A percentile compares a stretch with the other conserved stretches of the same genome.
Conservation (phyloP, 2,329 filamentous ascomycete genomes). For the Alternaria arbusti region DNA sequence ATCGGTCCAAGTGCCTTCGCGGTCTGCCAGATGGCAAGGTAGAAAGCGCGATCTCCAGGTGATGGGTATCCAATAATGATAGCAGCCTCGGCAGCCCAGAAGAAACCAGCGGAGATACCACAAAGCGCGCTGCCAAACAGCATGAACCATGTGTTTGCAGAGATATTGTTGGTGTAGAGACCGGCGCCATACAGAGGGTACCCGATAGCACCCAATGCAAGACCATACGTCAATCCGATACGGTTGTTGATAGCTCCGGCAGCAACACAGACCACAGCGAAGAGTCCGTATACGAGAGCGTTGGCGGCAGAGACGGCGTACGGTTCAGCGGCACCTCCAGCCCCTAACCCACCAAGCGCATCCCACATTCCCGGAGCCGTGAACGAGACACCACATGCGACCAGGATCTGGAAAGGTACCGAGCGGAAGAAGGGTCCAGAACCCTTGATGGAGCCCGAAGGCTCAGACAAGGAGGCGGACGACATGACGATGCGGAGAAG, state of each 20-base stretch:
- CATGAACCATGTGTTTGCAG: constrained; percentile 50
- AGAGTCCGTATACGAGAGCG: constrained; percentile 42
- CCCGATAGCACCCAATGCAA: constrained; percentile 53
- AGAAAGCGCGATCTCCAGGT: constrained; percentile 45
- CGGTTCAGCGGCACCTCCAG: constrained; percentile 43
- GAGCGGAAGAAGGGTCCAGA: constrained; percentile 38
- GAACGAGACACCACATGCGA: constrained; percentile 44
- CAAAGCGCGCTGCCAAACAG: constrained; percentile 48
- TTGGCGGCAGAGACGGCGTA: constrained; percentile 45
- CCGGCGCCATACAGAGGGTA: constrained; percentile 52
- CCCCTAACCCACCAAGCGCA: constrained; percentile 41
- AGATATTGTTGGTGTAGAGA: constrained; percentile 49
- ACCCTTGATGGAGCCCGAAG: constrained; percentile 20
- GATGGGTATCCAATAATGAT: constrained; percentile 52
- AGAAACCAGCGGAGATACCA: constrained; percentile 51
- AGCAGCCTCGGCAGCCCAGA: constrained; percentile 52
- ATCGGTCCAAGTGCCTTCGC: constrained; percentile 49
- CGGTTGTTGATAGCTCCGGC: constrained; percentile 49
- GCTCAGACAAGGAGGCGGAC: constrained; percentile 10
- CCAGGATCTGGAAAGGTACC: constrained; percentile 42
- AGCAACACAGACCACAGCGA: constrained; percentile 39
- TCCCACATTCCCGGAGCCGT: constrained; percentile 47
- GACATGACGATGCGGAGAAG: constrained; percentile 14
- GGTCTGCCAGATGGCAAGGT: constrained; percentile 45
- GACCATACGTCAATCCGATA: constrained; percentile 41